Evolutionary conservation across 2,329 filamentous ascomycete genomes (phyloP).

Genomic region (Xylariaceae sp.): DNA sequence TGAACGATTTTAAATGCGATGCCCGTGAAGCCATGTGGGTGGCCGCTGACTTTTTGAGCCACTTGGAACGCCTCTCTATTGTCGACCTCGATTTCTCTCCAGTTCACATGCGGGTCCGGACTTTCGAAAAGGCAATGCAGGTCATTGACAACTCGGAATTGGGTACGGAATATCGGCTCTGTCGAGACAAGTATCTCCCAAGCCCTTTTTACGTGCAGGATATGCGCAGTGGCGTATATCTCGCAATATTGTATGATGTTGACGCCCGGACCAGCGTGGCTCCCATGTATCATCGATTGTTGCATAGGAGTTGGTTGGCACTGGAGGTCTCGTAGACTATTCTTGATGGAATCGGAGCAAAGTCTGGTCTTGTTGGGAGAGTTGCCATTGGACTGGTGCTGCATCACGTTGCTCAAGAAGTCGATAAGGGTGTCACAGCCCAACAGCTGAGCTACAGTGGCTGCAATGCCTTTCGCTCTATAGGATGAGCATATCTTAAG

Average conservation of each 20-base stretch:
- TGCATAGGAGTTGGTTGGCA: background rate
- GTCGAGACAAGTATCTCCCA: background rate
- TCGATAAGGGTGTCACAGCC: background rate
- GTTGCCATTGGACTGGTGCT: background rate
- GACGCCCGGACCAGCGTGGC: background rate
- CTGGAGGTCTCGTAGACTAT: too few species aligned
- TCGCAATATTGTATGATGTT: conserved; percentile 4
- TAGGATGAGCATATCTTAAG: background rate
- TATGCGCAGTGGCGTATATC: conserved; percentile 1
- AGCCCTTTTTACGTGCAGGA: background rate
- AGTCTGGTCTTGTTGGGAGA: background rate
- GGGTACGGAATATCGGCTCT: conserved; percentile 1
- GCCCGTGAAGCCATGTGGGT: background rate
- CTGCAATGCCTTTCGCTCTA: background rate
- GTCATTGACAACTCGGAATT: background rate
- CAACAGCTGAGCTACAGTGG: background rate
- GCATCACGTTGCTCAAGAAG: background rate
- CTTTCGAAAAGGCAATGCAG: background rate
- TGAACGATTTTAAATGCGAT: background rate
- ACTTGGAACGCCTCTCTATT: background rate
- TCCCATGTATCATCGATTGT: conserved; percentile 1
- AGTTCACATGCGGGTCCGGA: background rate
- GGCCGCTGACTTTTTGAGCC: background rate
- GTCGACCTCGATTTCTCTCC: background rate
- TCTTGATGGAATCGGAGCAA: too few species aligned